Percentiles rank a stretch among this genome's conserved stretches.
Conservation (phyloP, 768 basidiomycete species). For the Leucosporidium creatinivorum region DNA sequence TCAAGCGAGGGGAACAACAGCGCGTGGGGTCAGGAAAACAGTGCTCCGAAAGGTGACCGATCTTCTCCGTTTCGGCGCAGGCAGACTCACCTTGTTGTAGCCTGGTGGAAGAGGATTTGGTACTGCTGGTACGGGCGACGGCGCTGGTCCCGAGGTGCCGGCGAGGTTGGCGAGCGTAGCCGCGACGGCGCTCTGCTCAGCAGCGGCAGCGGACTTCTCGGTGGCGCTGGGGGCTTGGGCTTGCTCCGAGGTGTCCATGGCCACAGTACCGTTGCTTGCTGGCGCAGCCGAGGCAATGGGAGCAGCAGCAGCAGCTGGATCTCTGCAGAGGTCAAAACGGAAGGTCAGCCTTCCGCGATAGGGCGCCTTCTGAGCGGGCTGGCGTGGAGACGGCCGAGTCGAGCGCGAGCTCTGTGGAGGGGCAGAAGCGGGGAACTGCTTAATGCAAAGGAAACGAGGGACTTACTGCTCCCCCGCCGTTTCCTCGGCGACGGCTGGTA, state of each 20-base stretch:
- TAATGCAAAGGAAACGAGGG: too few species aligned
- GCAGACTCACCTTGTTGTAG: conserved; percentile 6
- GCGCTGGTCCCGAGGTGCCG: not conserved
- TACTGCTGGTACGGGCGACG: not conserved
- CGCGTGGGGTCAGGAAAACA: not conserved
- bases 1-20: not conserved
- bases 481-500: too few species aligned
- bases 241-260: not conserved
- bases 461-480: too few species aligned
- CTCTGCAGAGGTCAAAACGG: too few species aligned
- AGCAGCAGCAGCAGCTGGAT: too few species aligned
- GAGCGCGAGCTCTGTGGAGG: too few species aligned
- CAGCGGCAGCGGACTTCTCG: not conserved
- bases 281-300: too few species aligned
- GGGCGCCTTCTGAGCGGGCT: too few species aligned
- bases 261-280: not conserved
- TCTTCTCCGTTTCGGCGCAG: not conserved
- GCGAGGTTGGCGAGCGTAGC: not conserved
- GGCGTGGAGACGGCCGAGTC: too few species aligned
- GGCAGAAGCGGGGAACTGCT: too few species aligned
- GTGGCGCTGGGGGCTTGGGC: not conserved
- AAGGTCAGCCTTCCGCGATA: too few species aligned
- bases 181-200: not conserved
- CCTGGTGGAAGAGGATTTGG: conserved; percentile 6
- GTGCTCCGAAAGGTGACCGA: not conserved